Conservation (phyloP, 2,329 filamentous ascomycete species). For the Bertia moriformis region DNA sequence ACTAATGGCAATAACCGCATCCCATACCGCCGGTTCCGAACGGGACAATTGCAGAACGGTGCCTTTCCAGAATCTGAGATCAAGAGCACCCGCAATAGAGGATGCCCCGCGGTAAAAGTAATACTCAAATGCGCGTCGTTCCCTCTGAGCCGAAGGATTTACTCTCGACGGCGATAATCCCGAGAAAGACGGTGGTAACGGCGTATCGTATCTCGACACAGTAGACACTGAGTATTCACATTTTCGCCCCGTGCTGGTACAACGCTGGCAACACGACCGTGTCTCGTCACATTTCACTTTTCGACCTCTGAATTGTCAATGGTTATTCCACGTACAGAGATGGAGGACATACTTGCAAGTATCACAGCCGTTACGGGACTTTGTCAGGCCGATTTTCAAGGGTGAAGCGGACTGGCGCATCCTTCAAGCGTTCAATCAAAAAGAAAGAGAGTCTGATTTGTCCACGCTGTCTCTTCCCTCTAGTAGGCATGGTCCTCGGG, state of each 20-base stretch:
- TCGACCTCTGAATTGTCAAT: neutral
- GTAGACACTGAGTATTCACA: neutral
- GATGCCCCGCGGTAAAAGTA: neutral
- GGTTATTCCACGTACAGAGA: neutral
- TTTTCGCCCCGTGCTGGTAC: conserved; percentile 1
- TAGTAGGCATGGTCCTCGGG: no score
- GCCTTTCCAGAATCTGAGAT: neutral
- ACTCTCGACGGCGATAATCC: neutral
- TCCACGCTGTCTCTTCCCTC: no score
- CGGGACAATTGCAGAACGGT: neutral
- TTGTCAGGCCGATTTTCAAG: no score
- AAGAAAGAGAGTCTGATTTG: no score
- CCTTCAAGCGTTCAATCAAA: no score
- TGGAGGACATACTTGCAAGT: conserved; percentile 1
- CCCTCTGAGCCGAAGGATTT: no score
- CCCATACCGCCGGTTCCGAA: neutral
- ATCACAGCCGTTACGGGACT: conserved; percentile 6
- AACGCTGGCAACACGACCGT: neutral
- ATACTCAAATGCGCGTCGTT: neutral
- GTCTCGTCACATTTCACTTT: neutral
- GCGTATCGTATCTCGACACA: neutral
- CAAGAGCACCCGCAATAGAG: neutral
- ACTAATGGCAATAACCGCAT: neutral
- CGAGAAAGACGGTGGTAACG: neutral
- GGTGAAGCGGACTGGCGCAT: neutral